These are phyloP conservation scores for Chiua sp. DNA, from an alignment of 1,284 basidiomycete genomes.

Conservation along the genomic window DNA sequence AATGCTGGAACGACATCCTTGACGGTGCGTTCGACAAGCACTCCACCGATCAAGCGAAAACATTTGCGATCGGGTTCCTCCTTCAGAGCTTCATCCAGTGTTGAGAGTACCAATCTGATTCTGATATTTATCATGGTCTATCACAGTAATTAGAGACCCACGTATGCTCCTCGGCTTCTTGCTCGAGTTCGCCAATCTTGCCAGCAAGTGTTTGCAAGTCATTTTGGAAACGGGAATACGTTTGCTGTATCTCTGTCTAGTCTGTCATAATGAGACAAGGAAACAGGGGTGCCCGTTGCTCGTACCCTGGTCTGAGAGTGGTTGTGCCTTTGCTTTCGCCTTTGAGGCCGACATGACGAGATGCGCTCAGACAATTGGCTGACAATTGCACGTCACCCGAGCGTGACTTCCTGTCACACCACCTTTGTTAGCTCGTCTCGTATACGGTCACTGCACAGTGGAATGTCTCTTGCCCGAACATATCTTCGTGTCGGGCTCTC, in stretches of 20 bases:
- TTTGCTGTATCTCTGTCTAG: constrained; percentile 81
- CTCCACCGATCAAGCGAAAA: constrained; percentile 96
- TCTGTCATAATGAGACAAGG: constrained; percentile 41
- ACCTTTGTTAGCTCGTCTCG: constrained; percentile 18
- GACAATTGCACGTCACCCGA: constrained; percentile 29
- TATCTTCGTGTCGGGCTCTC: constrained; percentile 39
- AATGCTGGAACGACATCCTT: constrained; percentile 93
- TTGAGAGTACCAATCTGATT: constrained; percentile 85
- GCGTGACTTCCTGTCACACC: constrained; percentile 46
- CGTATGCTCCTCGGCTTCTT: constrained; percentile 92
- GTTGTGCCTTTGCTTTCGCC: constrained; percentile 57
- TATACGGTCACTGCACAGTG: constrained; percentile 37
- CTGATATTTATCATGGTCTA: constrained; percentile 10
- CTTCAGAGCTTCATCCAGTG: constrained; percentile 78
- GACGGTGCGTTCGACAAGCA: constrained; percentile 95
- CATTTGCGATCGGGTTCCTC: constrained; percentile 92
- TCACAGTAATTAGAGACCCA: constrained; percentile 39
- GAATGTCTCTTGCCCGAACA: constrained; percentile 56
- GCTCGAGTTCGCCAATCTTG: constrained; percentile 94
- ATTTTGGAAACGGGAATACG: constrained; percentile 75
- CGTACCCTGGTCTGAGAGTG: constrained; percentile 74
- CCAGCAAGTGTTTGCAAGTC: constrained; percentile 86
- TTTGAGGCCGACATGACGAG: constrained; percentile 50
- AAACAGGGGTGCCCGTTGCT: neutral
- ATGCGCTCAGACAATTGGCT: constrained; percentile 59